A percentile compares a stretch with the other conserved stretches of the same genome.
phyloP scores from a whole-genome alignment of 345 rosid genomes.

The Conringia planisiliqua region DNA sequence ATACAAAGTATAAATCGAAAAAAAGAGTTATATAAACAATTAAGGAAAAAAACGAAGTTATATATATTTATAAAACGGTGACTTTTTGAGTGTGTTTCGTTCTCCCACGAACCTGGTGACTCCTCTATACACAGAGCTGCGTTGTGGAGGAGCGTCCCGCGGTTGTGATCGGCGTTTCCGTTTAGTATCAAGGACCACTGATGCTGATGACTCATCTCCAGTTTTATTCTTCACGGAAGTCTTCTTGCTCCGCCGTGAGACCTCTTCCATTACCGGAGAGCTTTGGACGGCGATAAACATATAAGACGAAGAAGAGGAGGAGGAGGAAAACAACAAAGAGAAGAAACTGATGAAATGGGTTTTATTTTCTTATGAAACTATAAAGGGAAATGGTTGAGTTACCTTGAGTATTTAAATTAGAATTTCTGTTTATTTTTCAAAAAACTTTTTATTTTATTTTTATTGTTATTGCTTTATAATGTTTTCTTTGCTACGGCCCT shows the following conservation, averaged over 20 bases:
- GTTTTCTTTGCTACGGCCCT: slow-evolving; percentile 18
- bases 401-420: slow-evolving; percentile 21
- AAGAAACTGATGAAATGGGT: neutral
- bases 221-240: slow-evolving; percentile 6
- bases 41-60: neutral
- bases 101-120: slow-evolving; percentile 58
- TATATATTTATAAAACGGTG: neutral
- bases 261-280: slow-evolving; percentile 23
- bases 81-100: neutral
- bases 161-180: slow-evolving; percentile 76
- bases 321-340: neutral
- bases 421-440: neutral
- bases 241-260: slow-evolving; percentile 14
- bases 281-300: slow-evolving; percentile 2
- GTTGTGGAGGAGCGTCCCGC: slow-evolving; percentile 82
- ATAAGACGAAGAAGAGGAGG: neutral
- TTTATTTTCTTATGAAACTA: slow-evolving; percentile 4
- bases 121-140: slow-evolving; percentile 85
- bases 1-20: neutral
- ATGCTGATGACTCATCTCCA: slow-evolving; percentile 9
- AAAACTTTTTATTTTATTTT: too few species aligned
- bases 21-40: neutral
- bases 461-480: neutral
- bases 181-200: slow-evolving; percentile 49
- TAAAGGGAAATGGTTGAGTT: slow-evolving; percentile 21